Conservation (phyloP, 2,329 filamentous ascomycete species). For the Monosporascus sp. region DNA sequence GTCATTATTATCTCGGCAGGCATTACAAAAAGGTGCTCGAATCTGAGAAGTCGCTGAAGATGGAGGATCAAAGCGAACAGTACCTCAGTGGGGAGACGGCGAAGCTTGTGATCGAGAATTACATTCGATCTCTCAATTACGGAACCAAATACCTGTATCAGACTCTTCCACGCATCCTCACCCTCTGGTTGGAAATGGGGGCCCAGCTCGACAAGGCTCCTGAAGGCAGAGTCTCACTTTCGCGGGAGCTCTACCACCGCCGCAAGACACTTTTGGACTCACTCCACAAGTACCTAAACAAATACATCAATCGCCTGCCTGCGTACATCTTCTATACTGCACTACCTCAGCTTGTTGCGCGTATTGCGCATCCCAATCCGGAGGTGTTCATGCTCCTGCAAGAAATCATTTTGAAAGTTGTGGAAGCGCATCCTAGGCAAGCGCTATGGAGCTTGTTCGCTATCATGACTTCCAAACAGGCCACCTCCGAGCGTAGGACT, state of each 20-base stretch:
- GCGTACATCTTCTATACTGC: slow-evolving; percentile 76
- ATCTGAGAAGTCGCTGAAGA: slow-evolving; percentile 72
- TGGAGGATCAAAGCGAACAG: slow-evolving; percentile 69
- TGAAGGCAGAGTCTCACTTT: slow-evolving; percentile 48
- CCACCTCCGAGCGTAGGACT: slow-evolving; percentile 52
- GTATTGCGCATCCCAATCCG: slow-evolving; percentile 79
- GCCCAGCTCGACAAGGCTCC: slow-evolving; percentile 63
- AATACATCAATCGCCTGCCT: slow-evolving; percentile 68
- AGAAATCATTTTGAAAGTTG: slow-evolving; percentile 79
- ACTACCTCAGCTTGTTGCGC: slow-evolving; percentile 89
- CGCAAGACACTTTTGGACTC: slow-evolving; percentile 62
- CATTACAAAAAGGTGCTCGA: slow-evolving; percentile 97
- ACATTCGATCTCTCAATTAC: slow-evolving; percentile 76
- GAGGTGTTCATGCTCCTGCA: slow-evolving; percentile 73
- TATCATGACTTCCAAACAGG: slow-evolving; percentile 73
- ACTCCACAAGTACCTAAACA: slow-evolving; percentile 70
- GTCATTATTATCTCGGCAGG: slow-evolving; percentile 92
- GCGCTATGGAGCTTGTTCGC: slow-evolving; percentile 87
- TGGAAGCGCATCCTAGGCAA: slow-evolving; percentile 81
- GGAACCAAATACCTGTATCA: slow-evolving; percentile 96
- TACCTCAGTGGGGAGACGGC: slow-evolving; percentile 78
- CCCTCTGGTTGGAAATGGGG: slow-evolving; percentile 89
- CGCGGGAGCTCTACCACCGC: slow-evolving; percentile 45
- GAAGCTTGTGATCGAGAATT: slow-evolving; percentile 86
- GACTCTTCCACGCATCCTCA: slow-evolving; percentile 84